These are phyloP conservation scores for Boletus calvinii DNA, from an alignment of 1,284 basidiomycete species.

Conservation along the genomic window DNA sequence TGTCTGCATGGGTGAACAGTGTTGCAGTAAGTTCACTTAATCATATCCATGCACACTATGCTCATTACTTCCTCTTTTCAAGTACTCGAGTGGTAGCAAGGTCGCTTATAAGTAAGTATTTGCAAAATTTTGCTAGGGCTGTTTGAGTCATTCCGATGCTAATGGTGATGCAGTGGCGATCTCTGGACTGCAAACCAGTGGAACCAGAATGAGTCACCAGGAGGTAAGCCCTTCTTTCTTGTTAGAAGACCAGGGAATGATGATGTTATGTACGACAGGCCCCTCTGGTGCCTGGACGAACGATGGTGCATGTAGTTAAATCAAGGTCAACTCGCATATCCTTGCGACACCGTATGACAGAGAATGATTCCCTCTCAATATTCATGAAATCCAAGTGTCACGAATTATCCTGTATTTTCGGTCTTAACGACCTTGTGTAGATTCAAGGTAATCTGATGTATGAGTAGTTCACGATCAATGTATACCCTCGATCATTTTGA, in stretches of 20 bases:
- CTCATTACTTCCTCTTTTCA: conserved; percentile 1
- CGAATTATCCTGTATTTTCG: not conserved
- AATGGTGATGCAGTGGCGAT: conserved; percentile 12
- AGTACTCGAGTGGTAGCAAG: conserved; percentile 22
- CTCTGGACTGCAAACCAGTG: conserved; percentile 27
- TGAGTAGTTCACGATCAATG: too few relatives aligned
- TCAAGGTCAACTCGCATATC: too few relatives aligned
- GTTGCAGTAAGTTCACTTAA: conserved; percentile 13
- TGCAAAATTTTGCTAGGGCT: too few relatives aligned
- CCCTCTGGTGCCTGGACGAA: conserved; percentile 19
- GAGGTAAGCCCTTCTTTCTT: conserved; percentile 11
- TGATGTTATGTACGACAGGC: conserved; percentile 5
- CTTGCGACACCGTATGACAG: not conserved
- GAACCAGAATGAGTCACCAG: conserved; percentile 21
- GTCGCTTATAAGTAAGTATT: conserved; percentile 22
- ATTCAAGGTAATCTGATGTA: not conserved
- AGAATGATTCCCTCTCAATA: not conserved
- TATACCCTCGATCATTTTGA: too few relatives aligned
- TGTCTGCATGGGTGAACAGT: conserved; percentile 17
- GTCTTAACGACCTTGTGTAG: not conserved
- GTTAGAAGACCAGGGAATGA: not conserved
- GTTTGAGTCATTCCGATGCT: not conserved
- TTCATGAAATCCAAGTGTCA: not conserved
- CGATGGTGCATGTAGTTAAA: conserved; percentile 15
- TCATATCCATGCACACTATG: not conserved